Evolutionary conservation across 352 stramenopile genomes (phyloP), one percentile per base, ranked within the genome.

Genomic region (Phytophthora macrochlamydospora): DNA sequence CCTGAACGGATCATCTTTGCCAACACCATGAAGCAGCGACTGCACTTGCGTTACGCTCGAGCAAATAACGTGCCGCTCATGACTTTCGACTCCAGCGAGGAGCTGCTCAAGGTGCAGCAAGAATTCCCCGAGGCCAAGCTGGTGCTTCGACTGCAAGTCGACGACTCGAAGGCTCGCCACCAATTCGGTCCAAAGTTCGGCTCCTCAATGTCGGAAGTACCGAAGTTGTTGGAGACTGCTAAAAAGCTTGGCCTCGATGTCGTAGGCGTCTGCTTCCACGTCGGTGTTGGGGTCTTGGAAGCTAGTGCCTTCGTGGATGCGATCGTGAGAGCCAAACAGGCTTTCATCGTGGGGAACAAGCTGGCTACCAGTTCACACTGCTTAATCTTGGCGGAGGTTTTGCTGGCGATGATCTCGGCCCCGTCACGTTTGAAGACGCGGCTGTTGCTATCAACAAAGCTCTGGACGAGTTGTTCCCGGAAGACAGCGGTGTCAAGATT

Each of bases 301-400:
- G 72, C 83, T 0, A 79, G 68, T 2, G 73, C 82, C 1, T 98
- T 95, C 59, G 66, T 85, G 14, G 77, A 97, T 52, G 91, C 92
- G 13, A 78, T 98, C 46, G 65, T 73, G 40, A 78, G 89, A 45
- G 75, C 87, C 29, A 79, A 80, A 43, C 48, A 63, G 18, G 73
- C 88, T 7, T 97, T 97, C 45, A 73, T 81, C 3, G 76, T 95
- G 59, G 90, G 77, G 51, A 83, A 35, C 46, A 75, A 4, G 73
- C 59, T 14, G 85, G 90, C 1, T 90, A 89, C 46, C 46, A 73
- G 8, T 84, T 98, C 49, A 74, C 57, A 12, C 71, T 97, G 30
- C 61, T 98, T 40, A 92, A 98, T 68, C 82, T 98, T 54, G 92
- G 91, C 8, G 92, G 92, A 5, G 92, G 91, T 31, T 98, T 97